phyloP scores from a whole-genome alignment of 441 rosid species.

The Hura crepitans region DNA sequence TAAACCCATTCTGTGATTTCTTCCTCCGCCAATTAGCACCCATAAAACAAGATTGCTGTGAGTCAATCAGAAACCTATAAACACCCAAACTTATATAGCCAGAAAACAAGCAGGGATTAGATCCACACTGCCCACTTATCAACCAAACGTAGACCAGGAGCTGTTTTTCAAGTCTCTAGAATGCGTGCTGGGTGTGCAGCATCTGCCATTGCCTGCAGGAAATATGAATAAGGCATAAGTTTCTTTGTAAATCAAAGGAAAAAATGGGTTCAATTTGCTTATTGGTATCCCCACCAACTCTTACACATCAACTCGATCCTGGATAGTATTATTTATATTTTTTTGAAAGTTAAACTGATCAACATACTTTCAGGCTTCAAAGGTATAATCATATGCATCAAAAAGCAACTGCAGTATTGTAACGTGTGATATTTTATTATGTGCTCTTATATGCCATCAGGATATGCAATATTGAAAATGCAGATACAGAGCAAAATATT shows the following conservation, averaged over 20 bases:
- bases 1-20: conserved; percentile 88
- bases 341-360: not conserved
- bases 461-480: conserved; percentile 13
- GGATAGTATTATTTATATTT: not conserved
- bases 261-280: not conserved
- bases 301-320: not conserved
- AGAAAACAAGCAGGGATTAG: conserved; percentile 24
- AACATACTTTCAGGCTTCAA: not conserved
- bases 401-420: not conserved
- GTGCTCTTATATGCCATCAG: not conserved
- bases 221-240: conserved; percentile 15
- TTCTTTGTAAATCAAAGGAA: not conserved
- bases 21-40: conserved; percentile 94
- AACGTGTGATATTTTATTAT: not conserved
- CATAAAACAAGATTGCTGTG: conserved; percentile 27
- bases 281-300: not conserved
- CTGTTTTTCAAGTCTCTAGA: conserved; percentile 91
- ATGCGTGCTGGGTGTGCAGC: conserved; percentile 83
- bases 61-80: conserved; percentile 25
- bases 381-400: not conserved
- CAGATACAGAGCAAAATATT: not conserved
- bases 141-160: conserved; percentile 82
- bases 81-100: conserved; percentile 10
- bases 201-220: conserved; percentile 81
- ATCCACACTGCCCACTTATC: conserved; percentile 92